A percentile compares a stretch with the other conserved stretches of the same genome.
phyloP scores from a whole-genome alignment of 2,329 filamentous ascomycete genomes.

The Microascus cirrosus region DNA sequence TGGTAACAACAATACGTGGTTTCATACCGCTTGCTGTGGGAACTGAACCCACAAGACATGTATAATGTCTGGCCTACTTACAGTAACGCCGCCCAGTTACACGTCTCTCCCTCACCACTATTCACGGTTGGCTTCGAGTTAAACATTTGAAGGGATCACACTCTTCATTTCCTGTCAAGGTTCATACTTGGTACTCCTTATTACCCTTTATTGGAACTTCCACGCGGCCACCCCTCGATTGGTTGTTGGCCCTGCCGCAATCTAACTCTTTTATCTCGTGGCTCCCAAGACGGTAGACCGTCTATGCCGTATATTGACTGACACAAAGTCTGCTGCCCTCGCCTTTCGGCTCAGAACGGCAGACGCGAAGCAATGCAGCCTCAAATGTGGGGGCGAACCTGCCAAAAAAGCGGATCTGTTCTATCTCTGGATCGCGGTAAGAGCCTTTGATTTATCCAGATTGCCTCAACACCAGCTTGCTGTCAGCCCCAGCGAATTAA shows the following conservation, averaged over 20 bases:
- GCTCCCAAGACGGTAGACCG: background rate
- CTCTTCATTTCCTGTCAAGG: background rate
- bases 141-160: background rate
- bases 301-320: background rate
- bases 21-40: background rate
- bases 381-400: conserved; percentile 4
- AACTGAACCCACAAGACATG: background rate
- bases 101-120: background rate
- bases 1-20: background rate
- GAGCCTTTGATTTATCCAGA: conserved; percentile 7
- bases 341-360: background rate
- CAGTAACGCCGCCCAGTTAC: background rate
- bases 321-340: background rate
- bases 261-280: background rate
- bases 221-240: background rate
- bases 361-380: background rate
- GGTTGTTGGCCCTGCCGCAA: background rate
- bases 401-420: conserved; percentile 1
- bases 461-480: conserved; percentile 7
- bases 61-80: background rate
- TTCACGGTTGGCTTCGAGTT: background rate
- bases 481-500: background rate
- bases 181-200: background rate
- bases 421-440: background rate
- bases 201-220: background rate